Evolutionary conservation across 306 rosid species (phyloP), one percentile per base, ranked within the genome.

Genomic region (Datisca glomerata): DNA sequence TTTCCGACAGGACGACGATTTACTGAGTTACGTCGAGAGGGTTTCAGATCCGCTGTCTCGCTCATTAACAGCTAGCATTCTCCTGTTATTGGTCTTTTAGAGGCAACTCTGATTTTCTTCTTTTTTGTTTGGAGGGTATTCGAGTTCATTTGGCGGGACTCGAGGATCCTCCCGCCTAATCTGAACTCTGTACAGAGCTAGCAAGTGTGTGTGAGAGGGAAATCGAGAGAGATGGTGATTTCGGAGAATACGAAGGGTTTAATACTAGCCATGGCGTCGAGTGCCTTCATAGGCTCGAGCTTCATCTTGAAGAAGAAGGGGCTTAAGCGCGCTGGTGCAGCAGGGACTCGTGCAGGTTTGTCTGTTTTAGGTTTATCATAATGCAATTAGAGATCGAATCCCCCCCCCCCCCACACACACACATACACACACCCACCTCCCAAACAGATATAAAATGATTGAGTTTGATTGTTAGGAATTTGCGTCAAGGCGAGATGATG

Each of bases 261-360:
- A 59, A 48, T 80, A 27, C 74, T 87, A 2, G 97, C 94, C 0
- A 43, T 87, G 72, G 69, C 66, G 12, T 87, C 97, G 4, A 87
- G 95, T 47, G 91, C 60, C 33, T 87, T 87, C 74, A 77, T 80
- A 1, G 97, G 97, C 5, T 37, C 89, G 1, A 87, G 97, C 55
- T 87, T 87, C 57, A 87, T 87, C 66, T 57, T 87, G 73, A 87
- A 87, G 86, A 87, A 83, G 79, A 87, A 79, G 24, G 97, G 97
- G 24, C 97, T 87, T 43, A 79, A 87, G 63, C 76, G 68, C 23
- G 93, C 97, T 35, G 93, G 70, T 35, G 64, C 81, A 5, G 53
- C 53, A 21, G 97, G 97, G 21, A 69, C 71, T 41, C 80, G 93
- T 12, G 97, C 97, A 67, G 97, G 97, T 78, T 44, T 10, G 51